Evolutionary conservation across 2,329 filamentous ascomycete species (phyloP).

Genomic region (Fusarium hostae): DNA sequence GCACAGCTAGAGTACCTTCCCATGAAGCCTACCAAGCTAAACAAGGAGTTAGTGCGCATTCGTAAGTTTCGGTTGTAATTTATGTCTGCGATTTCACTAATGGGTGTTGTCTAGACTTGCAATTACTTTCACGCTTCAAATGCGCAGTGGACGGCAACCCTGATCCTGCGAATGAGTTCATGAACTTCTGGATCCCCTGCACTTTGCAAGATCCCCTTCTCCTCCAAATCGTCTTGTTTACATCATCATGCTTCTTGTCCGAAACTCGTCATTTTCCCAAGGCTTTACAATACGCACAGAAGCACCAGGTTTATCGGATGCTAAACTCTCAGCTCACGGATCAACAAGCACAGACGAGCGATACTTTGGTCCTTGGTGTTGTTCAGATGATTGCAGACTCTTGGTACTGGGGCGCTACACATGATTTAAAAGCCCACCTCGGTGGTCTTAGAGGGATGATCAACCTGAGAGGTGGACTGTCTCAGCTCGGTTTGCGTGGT

Average conservation of each 20-base stretch:
- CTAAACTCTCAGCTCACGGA: constrained; percentile 60
- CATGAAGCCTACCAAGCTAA: constrained; percentile 55
- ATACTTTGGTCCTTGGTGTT: constrained; percentile 60
- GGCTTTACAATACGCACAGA: constrained; percentile 55
- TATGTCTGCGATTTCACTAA: not conserved
- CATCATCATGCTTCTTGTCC: constrained; percentile 62
- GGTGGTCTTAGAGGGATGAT: constrained; percentile 61
- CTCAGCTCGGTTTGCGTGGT: constrained; percentile 58
- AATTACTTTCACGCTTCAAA: constrained; percentile 62
- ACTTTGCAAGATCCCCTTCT: constrained; percentile 62
- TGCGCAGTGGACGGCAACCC: constrained; percentile 61
- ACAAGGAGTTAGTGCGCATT: constrained; percentile 60
- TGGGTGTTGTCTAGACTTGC: constrained; percentile 53
- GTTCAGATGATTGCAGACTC: constrained; percentile 62
- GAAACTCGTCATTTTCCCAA: constrained; percentile 61
- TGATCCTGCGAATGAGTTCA: constrained; percentile 56
- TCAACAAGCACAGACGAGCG: constrained; percentile 52
- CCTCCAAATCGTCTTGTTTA: constrained; percentile 60
- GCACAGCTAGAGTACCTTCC: constrained; percentile 56
- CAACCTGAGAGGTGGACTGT: constrained; percentile 57
- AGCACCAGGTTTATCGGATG: constrained; percentile 56
- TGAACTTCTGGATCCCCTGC: constrained; percentile 60
- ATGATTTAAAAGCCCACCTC: constrained; percentile 59
- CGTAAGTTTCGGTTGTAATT: constrained; percentile 51
- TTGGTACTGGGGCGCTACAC: constrained; percentile 64